Conservation (phyloP, 139 green algal species). For the Haematococcus sp. region DNA sequence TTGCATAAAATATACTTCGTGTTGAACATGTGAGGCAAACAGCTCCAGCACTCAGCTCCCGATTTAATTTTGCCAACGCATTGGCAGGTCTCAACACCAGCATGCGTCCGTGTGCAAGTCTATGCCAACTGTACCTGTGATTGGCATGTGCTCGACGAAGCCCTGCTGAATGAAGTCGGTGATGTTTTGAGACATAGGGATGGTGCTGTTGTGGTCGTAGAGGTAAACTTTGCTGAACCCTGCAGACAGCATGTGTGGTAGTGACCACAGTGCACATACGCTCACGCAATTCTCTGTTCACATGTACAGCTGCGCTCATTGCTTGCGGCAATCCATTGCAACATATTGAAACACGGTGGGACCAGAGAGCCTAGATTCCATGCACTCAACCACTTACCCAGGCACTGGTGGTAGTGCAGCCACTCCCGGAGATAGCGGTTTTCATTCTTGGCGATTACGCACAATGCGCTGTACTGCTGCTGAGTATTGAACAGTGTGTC, state of each 20-base stretch:
- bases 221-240: slow-evolving; percentile 38
- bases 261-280: background rate
- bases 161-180: slow-evolving; percentile 15
- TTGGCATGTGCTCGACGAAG: slow-evolving; percentile 23
- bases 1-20: too few relatives aligned
- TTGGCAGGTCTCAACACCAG: too few relatives aligned
- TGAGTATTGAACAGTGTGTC: too few relatives aligned
- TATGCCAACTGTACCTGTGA: too few relatives aligned
- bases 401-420: slow-evolving; percentile 43
- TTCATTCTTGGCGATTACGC: slow-evolving; percentile 41
- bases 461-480: slow-evolving; percentile 33
- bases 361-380: too few relatives aligned
- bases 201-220: slow-evolving; percentile 48
- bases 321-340: background rate
- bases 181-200: slow-evolving; percentile 21
- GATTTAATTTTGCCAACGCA: too few relatives aligned
- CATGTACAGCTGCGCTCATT: background rate
- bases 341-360: too few relatives aligned
- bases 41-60: too few relatives aligned
- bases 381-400: slow-evolving; percentile 15
- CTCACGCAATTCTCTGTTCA: background rate
- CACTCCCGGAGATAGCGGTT: slow-evolving; percentile 40
- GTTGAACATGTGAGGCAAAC: too few relatives aligned
- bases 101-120: too few relatives aligned
- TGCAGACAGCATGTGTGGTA: background rate